Evolutionary conservation across 495 filamentous ascomycete genomes (phyloP).

Genomic region (Diplogelasinospora grovesii): DNA sequence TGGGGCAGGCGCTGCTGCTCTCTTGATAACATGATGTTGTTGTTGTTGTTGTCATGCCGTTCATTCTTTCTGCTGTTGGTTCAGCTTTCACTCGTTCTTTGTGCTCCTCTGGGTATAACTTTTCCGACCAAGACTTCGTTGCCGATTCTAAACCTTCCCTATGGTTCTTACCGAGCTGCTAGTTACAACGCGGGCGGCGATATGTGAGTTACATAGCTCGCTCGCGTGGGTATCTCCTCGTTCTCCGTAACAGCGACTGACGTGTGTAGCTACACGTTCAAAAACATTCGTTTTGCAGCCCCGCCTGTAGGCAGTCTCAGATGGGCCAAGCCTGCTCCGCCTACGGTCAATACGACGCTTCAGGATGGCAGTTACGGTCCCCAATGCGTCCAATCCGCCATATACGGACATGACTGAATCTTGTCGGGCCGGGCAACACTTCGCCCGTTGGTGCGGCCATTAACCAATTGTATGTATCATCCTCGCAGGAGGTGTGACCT

Average conservation of each 20-base stretch:
- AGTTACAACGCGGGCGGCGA: constrained; percentile 13
- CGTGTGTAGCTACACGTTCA: constrained; percentile 39
- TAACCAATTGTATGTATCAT: constrained; percentile 32
- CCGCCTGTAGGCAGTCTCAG: constrained; percentile 48
- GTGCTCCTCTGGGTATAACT: constrained; percentile 10
- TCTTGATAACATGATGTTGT: constrained; percentile 1
- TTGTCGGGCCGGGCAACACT: constrained; percentile 28
- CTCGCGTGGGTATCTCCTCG: not conserved
- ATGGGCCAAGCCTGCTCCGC: constrained; percentile 49
- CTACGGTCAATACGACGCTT: constrained; percentile 35
- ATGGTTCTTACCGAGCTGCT: constrained; percentile 23
- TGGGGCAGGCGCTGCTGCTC: too few relatives aligned
- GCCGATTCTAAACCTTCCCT: constrained; percentile 20
- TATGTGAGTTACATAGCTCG: constrained; percentile 6
- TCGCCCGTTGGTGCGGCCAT: constrained; percentile 29
- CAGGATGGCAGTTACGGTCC: constrained; percentile 45
- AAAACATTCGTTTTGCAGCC: constrained; percentile 53
- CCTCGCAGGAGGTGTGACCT: not conserved
- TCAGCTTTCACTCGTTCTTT: constrained; percentile 2
- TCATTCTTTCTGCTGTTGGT: not conserved
- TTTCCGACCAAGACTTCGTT: constrained; percentile 10
- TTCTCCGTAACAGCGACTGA: too few relatives aligned
- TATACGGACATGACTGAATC: constrained; percentile 30
- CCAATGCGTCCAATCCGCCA: constrained; percentile 37
- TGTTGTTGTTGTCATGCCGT: not conserved